A percentile compares a stretch with the other conserved stretches of the same genome.
Conservation (phyloP, 139 green algal species). For the Micractinium conductrix region DNA sequence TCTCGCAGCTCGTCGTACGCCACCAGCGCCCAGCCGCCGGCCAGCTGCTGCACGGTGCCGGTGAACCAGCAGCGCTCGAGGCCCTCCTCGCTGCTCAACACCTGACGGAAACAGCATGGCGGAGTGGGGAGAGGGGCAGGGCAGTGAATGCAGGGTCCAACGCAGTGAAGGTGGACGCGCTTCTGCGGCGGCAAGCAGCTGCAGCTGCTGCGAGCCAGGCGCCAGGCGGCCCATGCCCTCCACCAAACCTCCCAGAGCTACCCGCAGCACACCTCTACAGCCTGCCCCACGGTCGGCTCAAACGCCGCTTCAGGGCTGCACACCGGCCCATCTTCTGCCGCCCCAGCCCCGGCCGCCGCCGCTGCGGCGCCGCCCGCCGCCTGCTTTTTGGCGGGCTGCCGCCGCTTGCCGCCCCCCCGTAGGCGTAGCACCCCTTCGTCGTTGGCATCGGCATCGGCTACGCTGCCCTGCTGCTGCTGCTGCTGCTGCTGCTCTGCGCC, state of each 20-base stretch:
- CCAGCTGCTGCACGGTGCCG: constrained; percentile 19
- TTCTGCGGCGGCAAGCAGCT: not conserved
- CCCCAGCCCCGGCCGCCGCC: not conserved
- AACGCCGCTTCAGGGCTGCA: not conserved
- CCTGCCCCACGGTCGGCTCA: constrained; percentile 6
- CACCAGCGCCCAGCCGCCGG: constrained; percentile 46
- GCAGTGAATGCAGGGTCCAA: not conserved
- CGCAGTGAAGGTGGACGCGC: not conserved
- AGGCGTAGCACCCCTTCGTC: constrained; percentile 14
- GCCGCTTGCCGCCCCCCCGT: constrained; percentile 4
- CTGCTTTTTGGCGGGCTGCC: not conserved
- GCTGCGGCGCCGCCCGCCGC: not conserved
- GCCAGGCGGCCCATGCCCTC: too few relatives aligned
- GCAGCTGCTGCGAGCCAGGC: not conserved
- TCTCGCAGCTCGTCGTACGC: constrained; percentile 49
- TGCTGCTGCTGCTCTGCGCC: not conserved
- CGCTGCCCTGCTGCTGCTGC: not conserved
- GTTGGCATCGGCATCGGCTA: not conserved
- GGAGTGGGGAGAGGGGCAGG: not conserved
- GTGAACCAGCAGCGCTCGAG: constrained; percentile 41
- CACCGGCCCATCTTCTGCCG: not conserved
- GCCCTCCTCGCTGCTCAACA: constrained; percentile 54
- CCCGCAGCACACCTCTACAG: constrained; percentile 21
- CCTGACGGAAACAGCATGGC: constrained; percentile 7
- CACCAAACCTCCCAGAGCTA: too few relatives aligned